A percentile compares a stretch with the other conserved stretches of the same genome.
These are phyloP conservation scores for Jatropha curcas DNA, from an alignment of 345 rosid species.

Conservation along the genomic window DNA sequence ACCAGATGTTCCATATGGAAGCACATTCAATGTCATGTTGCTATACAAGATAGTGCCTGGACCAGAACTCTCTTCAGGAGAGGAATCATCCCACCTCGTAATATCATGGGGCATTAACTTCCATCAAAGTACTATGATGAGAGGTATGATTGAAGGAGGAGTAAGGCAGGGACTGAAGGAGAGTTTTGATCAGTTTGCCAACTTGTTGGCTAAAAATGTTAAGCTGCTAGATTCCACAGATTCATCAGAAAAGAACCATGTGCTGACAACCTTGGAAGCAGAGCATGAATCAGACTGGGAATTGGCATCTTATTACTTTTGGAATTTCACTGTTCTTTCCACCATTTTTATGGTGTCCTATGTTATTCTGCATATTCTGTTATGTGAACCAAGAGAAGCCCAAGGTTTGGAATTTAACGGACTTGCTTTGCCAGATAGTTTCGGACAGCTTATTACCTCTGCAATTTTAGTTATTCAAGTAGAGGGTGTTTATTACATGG, in stretches of 20 bases:
- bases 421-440: constrained; percentile 86
- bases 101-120: constrained; percentile 77
- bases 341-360: constrained; percentile 53
- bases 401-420: constrained; percentile 76
- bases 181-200: constrained; percentile 64
- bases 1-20: constrained; percentile 86
- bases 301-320: constrained; percentile 59
- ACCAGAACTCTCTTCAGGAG: constrained; percentile 45
- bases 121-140: constrained; percentile 70
- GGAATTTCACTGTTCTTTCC: constrained; percentile 62
- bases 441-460: constrained; percentile 68
- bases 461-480: constrained; percentile 59
- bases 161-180: constrained; percentile 75
- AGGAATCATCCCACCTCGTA: constrained; percentile 56
- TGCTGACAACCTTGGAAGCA: constrained; percentile 62
- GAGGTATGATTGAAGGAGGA: constrained; percentile 87
- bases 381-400: constrained; percentile 47
- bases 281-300: constrained; percentile 64
- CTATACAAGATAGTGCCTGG: constrained; percentile 79
- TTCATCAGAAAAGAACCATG: constrained; percentile 46
- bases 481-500: constrained; percentile 65
- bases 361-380: constrained; percentile 56
- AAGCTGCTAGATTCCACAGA: constrained; percentile 42
- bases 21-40: constrained; percentile 58
- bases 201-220: constrained; percentile 53